phyloP scores from a whole-genome alignment of 73 alveolate genomes.

The Diophrys appendiculata region DNA sequence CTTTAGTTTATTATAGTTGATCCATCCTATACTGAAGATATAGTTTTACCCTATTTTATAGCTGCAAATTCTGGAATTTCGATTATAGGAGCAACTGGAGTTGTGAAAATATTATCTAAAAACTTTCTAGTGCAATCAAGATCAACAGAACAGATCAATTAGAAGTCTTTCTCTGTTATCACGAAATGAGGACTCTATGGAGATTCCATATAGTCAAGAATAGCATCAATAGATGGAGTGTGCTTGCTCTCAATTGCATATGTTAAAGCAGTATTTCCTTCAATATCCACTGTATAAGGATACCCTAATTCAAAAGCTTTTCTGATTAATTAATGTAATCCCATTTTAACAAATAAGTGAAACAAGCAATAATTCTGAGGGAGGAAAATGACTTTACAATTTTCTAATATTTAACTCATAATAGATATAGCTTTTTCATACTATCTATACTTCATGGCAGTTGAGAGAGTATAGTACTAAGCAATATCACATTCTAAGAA shows the following conservation, averaged over 20 bases:
- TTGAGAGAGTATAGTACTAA: not conserved
- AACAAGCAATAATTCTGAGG: not conserved
- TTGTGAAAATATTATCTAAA: not conserved
- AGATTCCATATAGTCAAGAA: too few species aligned
- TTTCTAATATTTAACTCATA: too few species aligned
- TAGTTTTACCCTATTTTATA: not conserved
- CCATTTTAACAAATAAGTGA: not conserved
- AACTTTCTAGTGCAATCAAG: too few species aligned
- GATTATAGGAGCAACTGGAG: not conserved
- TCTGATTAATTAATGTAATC: not conserved
- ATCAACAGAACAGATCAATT: too few species aligned
- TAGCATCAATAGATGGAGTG: too few species aligned
- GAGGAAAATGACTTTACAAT: not conserved
- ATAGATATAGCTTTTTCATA: not conserved
- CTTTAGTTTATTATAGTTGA: not conserved
- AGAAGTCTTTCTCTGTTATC: too few species aligned
- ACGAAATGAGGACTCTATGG: too few species aligned
- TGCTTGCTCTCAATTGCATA: too few species aligned
- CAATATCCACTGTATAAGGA: not conserved
- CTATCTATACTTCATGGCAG: not conserved
- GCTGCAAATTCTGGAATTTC: not conserved
- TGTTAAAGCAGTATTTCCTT: not conserved
- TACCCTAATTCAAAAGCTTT: not conserved
- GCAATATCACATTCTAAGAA: not conserved
- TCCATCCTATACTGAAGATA: not conserved